These are phyloP conservation scores for Magnolia officinalis DNA, from an alignment of 164 flowering plant genomes.

Conservation along the genomic window DNA sequence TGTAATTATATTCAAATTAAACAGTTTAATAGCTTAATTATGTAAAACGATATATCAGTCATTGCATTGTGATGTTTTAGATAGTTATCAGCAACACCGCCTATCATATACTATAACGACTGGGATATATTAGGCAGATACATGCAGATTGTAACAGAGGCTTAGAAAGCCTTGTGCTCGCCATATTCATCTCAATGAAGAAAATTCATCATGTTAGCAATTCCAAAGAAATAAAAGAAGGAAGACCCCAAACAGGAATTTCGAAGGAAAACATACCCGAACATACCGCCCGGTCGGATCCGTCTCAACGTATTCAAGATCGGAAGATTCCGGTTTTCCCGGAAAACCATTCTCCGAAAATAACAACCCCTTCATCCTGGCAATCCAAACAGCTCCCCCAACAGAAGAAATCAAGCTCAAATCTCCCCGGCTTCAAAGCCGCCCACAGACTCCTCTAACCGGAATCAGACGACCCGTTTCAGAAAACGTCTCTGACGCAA, in stretches of 20 bases:
- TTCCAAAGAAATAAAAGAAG: neutral
- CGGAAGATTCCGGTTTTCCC: conserved; percentile 21
- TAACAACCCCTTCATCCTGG: conserved; percentile 9
- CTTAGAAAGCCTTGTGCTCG: too few species aligned
- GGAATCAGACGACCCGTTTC: conserved; percentile 30
- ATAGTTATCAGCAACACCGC: too few species aligned
- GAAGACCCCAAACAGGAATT: neutral
- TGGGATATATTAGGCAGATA: too few species aligned
- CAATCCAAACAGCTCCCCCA: conserved; percentile 12
- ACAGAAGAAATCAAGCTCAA: neutral
- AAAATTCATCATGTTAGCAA: too few species aligned
- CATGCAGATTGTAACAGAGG: too few species aligned
- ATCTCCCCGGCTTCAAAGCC: conserved; percentile 2
- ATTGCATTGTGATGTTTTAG: too few species aligned
- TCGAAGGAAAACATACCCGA: conserved; percentile 42
- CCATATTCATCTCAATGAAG: too few species aligned
- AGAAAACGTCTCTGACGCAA: conserved; percentile 64
- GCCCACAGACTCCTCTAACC: conserved; percentile 8
- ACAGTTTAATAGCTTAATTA: too few species aligned
- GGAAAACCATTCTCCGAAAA: neutral
- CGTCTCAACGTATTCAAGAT: conserved; percentile 39
- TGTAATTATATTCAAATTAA: too few species aligned
- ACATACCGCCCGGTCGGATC: conserved; percentile 71
- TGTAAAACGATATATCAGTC: too few species aligned
- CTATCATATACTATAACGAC: too few species aligned